Conservation (phyloP, 768 basidiomycete genomes). For the Boletus coccyginus region DNA sequence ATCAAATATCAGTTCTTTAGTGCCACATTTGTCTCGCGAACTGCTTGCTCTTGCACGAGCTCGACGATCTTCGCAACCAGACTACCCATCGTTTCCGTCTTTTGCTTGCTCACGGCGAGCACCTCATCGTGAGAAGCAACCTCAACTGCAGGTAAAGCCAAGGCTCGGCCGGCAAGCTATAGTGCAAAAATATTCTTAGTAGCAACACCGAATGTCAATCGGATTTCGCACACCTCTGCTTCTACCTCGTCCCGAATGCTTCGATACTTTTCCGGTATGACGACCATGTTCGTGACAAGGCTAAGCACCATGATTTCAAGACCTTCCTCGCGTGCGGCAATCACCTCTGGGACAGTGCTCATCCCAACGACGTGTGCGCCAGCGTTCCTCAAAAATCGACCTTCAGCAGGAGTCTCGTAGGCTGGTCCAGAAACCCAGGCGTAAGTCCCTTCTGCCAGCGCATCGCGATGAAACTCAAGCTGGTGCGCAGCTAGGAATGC, state of each 20-base stretch:
- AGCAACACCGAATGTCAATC: not conserved
- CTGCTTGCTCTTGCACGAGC: constrained; percentile 25
- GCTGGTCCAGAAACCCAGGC: constrained; percentile 91
- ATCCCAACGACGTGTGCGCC: constrained; percentile 94
- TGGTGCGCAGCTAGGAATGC: constrained; percentile 70
- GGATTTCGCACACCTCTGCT: constrained; percentile 55
- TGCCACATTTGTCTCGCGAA: constrained; percentile 1
- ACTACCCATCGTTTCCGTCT: constrained; percentile 67
- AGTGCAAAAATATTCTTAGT: not conserved
- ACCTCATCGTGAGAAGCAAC: constrained; percentile 82
- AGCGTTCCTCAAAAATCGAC: constrained; percentile 64
- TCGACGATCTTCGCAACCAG: constrained; percentile 68
- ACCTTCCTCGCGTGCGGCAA: constrained; percentile 74
- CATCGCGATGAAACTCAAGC: constrained; percentile 49
- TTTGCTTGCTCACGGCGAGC: constrained; percentile 57
- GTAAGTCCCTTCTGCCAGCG: constrained; percentile 79
- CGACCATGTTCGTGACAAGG: constrained; percentile 83
- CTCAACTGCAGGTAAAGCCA: constrained; percentile 39
- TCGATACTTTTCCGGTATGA: constrained; percentile 63
- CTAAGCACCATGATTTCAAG: constrained; percentile 77
- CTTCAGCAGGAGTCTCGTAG: constrained; percentile 88
- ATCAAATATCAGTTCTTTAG: constrained; percentile 2
- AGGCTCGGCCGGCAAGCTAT: constrained; percentile 59
- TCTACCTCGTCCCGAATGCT: constrained; percentile 74
- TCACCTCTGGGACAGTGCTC: constrained; percentile 90